These are phyloP conservation scores for Mrakia frigida DNA, from an alignment of 768 basidiomycete genomes.

Conservation along the genomic window DNA sequence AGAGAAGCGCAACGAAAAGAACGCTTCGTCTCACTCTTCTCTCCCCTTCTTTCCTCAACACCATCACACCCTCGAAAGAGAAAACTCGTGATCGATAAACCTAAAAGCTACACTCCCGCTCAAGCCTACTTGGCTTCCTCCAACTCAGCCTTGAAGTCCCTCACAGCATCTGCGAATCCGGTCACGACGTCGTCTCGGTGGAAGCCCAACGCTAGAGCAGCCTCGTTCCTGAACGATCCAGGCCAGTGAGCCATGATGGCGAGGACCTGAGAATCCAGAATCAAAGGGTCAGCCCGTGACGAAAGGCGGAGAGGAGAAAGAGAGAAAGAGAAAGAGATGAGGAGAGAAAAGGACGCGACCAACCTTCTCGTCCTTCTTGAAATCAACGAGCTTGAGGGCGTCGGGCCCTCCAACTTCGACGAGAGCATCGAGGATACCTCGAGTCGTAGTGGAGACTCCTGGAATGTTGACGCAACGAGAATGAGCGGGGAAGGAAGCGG, in stretches of 20 bases:
- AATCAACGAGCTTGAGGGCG: constrained; percentile 50
- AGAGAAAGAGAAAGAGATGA: neutral
- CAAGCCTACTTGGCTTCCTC: constrained; percentile 9
- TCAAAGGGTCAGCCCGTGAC: neutral
- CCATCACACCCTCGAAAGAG: too few species aligned
- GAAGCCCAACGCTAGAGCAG: constrained; percentile 40
- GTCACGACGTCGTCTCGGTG: constrained; percentile 39
- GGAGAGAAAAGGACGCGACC: too few species aligned
- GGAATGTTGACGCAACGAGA: constrained; percentile 58
- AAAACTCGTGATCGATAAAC: too few species aligned
- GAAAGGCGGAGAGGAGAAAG: too few species aligned
- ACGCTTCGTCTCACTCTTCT: too few species aligned
- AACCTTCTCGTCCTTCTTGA: constrained; percentile 47
- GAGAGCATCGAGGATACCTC: constrained; percentile 55
- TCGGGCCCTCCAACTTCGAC: constrained; percentile 52
- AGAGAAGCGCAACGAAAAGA: too few species aligned
- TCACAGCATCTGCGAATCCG: constrained; percentile 42
- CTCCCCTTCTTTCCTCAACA: too few species aligned
- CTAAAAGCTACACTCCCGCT: neutral
- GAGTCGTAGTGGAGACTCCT: constrained; percentile 57
- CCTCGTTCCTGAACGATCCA: constrained; percentile 40
- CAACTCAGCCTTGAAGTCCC: constrained; percentile 42
- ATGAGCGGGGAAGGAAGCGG: constrained; percentile 48
- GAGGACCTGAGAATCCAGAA: constrained; percentile 12
- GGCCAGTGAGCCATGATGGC: constrained; percentile 44